Conservation (phyloP, 176 grass and related monocot species). For the Aegilops tauschii region DNA sequence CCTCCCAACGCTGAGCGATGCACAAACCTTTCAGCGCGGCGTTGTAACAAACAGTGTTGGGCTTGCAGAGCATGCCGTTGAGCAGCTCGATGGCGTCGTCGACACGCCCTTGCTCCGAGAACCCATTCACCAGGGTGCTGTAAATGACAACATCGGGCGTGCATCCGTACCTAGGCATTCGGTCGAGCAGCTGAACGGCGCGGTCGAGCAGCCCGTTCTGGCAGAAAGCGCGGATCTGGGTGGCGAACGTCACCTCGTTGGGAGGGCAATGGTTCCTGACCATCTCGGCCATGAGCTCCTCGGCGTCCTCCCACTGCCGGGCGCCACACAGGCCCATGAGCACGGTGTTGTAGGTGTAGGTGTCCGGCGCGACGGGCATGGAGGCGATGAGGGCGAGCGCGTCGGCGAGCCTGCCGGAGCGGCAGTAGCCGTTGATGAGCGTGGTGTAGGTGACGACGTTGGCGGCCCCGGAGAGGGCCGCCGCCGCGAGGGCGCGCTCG, state of each 20-base stretch:
- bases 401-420: slow-evolving; percentile 31
- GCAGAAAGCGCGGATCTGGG: slow-evolving; percentile 42
- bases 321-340: slow-evolving; percentile 44
- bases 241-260: slow-evolving; percentile 38
- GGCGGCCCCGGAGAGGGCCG: slow-evolving; percentile 8
- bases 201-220: slow-evolving; percentile 38
- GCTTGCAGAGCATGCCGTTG: slow-evolving; percentile 38
- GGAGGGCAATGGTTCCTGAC: slow-evolving; percentile 35
- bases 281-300: slow-evolving; percentile 51
- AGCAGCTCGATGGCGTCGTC: slow-evolving; percentile 28
- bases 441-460: slow-evolving; percentile 44
- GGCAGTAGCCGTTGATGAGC: slow-evolving; percentile 41
- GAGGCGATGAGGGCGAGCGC: slow-evolving; percentile 37
- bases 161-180: slow-evolving; percentile 38
- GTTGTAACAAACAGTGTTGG: slow-evolving; percentile 44
- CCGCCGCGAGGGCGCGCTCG: slow-evolving; percentile 31
- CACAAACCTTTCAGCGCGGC: slow-evolving; percentile 47
- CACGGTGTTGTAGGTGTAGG: slow-evolving; percentile 59
- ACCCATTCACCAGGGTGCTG: slow-evolving; percentile 46
- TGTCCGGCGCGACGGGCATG: slow-evolving; percentile 39
- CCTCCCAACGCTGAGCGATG: slow-evolving; percentile 32
- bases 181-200: slow-evolving; percentile 30
- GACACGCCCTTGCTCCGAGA: slow-evolving; percentile 33
- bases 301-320: slow-evolving; percentile 31
- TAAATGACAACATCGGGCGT: slow-evolving; percentile 48